phyloP scores from a whole-genome alignment of 2,329 filamentous ascomycete species.

The Fusarium concolor region DNA sequence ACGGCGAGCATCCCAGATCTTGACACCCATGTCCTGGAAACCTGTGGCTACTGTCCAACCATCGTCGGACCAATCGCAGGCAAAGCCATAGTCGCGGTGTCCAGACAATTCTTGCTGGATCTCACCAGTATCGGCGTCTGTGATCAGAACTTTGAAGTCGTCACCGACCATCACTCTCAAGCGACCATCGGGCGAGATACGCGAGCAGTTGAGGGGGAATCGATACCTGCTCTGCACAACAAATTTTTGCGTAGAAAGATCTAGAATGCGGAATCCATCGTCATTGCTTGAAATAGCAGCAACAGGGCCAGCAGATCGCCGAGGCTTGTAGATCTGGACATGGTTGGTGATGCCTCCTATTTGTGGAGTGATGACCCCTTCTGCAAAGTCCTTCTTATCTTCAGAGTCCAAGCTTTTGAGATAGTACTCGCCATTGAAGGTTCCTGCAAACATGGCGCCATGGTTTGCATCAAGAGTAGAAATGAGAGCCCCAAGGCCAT shows the following conservation, averaged over 20 bases:
- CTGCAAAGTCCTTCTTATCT: slow-evolving; percentile 50
- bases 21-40: slow-evolving; percentile 78
- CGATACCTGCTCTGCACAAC: slow-evolving; percentile 64
- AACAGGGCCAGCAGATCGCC: slow-evolving; percentile 63
- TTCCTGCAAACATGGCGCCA: slow-evolving; percentile 69
- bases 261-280: slow-evolving; percentile 67
- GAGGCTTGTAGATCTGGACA: slow-evolving; percentile 66
- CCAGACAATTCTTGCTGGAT: slow-evolving; percentile 68
- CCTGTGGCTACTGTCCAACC: slow-evolving; percentile 81
- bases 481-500: slow-evolving; percentile 55
- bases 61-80: slow-evolving; percentile 83
- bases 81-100: slow-evolving; percentile 78
- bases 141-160: slow-evolving; percentile 71
- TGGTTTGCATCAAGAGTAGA: slow-evolving; percentile 65
- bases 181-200: slow-evolving; percentile 76
- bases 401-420: slow-evolving; percentile 60
- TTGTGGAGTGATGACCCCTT: slow-evolving; percentile 62
- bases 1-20: slow-evolving; percentile 80
- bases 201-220: slow-evolving; percentile 77
- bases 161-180: slow-evolving; percentile 81
- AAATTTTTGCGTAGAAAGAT: slow-evolving; percentile 69
- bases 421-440: slow-evolving; percentile 67
- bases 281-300: slow-evolving; percentile 75
- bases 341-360: slow-evolving; percentile 73
- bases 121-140: slow-evolving; percentile 74